Conservation (phyloP, 2,329 filamentous ascomycete genomes). For the Nothophaeocryptopus gaeumannii region DNA sequence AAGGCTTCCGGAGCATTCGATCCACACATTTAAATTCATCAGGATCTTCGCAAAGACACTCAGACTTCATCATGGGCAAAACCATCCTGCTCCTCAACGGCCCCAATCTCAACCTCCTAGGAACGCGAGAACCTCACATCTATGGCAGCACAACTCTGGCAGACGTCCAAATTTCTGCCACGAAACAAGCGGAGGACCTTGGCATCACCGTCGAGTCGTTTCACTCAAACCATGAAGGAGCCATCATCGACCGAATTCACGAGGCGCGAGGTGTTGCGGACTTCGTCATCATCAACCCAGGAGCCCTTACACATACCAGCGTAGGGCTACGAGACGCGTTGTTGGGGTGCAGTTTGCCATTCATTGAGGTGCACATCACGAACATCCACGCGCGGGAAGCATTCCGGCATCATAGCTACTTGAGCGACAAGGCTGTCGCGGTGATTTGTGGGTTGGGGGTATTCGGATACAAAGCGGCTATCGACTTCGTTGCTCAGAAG, state of each 20-base stretch:
- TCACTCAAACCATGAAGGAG: constrained; percentile 77
- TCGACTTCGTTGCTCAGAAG: constrained; percentile 40
- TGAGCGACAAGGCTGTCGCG: constrained; percentile 72
- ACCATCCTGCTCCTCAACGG: constrained; percentile 41
- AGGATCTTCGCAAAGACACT: too few relatives aligned
- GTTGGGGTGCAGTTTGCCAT: constrained; percentile 65
- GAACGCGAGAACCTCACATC: constrained; percentile 68
- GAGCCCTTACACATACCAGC: constrained; percentile 71
- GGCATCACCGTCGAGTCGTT: constrained; percentile 56
- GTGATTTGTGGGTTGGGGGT: constrained; percentile 66
- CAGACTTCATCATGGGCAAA: constrained; percentile 1
- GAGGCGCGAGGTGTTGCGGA: constrained; percentile 59
- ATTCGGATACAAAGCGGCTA: constrained; percentile 48
- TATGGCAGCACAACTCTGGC: constrained; percentile 69
- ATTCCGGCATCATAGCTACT: constrained; percentile 67
- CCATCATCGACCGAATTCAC: constrained; percentile 71
- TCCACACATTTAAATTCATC: too few relatives aligned
- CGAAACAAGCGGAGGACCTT: constrained; percentile 50
- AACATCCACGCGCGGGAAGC: constrained; percentile 71
- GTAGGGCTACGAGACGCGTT: constrained; percentile 74
- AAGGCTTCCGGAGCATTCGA: too few relatives aligned
- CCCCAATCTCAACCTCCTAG: constrained; percentile 79
- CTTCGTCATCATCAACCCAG: constrained; percentile 73
- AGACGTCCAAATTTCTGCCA: constrained; percentile 55
- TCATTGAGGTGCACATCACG: constrained; percentile 73